phyloP scores from a whole-genome alignment of 2,329 filamentous ascomycete genomes.

The Escovopsis sp. region DNA sequence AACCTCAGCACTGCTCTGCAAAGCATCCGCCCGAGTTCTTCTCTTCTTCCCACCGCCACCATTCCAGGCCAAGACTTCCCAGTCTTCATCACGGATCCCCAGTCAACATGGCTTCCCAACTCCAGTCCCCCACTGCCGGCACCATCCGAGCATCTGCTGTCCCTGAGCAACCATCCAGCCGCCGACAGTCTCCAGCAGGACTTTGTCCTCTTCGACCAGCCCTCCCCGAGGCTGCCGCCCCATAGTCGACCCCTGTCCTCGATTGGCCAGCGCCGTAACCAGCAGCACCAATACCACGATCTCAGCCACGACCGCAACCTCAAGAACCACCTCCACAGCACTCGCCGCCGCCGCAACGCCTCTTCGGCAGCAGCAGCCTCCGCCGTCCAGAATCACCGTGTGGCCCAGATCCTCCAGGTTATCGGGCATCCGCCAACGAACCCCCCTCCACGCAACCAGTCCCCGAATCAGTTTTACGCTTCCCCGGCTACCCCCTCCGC shows the following conservation, averaged over 20 bases:
- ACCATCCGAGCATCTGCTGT: constrained; percentile 38
- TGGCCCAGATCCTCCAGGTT: constrained; percentile 43
- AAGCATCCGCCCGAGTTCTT: constrained; percentile 42
- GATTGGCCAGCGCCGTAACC: constrained; percentile 28
- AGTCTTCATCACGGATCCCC: constrained; percentile 75
- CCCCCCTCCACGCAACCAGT: constrained; percentile 44
- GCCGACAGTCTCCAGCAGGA: constrained; percentile 43
- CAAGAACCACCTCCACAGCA: no score
- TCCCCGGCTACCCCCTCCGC: constrained; percentile 49
- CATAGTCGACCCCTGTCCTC: constrained; percentile 25
- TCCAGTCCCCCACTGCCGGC: constrained; percentile 48
- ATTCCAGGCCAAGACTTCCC: constrained; percentile 49
- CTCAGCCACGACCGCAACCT: no score
- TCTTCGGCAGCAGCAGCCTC: constrained; percentile 15
- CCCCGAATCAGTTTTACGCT: constrained; percentile 48
- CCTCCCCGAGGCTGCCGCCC: constrained; percentile 22
- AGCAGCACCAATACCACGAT: constrained; percentile 32
- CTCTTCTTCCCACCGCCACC: constrained; percentile 37
- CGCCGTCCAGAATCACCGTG: constrained; percentile 40
- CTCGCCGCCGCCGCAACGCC: constrained; percentile 28
- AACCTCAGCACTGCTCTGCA: constrained; percentile 47
- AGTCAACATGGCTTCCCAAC: constrained; percentile 68
- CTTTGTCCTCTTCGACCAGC: constrained; percentile 62
- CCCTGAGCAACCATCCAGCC: constrained; percentile 36
- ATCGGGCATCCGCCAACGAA: constrained; percentile 38